Conservation (phyloP, 768 basidiomycete genomes). For the Kwoniella mangroviensis region DNA sequence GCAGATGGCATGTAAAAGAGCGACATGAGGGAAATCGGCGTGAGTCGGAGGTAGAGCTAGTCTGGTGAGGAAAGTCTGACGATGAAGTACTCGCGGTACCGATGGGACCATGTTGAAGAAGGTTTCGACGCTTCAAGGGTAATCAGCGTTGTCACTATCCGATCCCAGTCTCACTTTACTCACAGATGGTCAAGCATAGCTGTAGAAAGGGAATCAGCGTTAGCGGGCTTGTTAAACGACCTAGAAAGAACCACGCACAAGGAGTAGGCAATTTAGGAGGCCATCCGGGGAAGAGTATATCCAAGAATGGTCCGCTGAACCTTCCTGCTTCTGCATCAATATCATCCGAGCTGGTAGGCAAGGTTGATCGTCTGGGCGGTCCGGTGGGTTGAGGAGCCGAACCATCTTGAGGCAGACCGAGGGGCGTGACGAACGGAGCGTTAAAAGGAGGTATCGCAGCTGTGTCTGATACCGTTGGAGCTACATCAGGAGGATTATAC, state of each 20-base stretch:
- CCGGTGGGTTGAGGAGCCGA: neutral
- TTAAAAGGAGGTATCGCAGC: neutral
- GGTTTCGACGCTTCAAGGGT: constrained; percentile 66
- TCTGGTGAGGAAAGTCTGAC: constrained; percentile 67
- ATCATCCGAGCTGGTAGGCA: constrained; percentile 5
- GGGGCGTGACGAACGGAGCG: neutral
- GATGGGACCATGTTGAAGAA: constrained; percentile 82
- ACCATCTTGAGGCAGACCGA: neutral
- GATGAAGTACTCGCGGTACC: constrained; percentile 72
- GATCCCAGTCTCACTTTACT: neutral
- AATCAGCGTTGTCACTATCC: neutral
- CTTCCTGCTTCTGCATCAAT: constrained; percentile 35
- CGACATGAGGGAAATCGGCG: constrained; percentile 71
- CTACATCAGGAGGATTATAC: constrained; percentile 6
- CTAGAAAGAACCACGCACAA: constrained; percentile 7
- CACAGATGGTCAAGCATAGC: constrained; percentile 40
- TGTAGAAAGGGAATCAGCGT: neutral
- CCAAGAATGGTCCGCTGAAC: constrained; percentile 32
- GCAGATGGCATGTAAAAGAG: constrained; percentile 80
- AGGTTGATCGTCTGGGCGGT: neutral
- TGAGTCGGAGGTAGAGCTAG: constrained; percentile 71
- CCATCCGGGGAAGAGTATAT: constrained; percentile 43
- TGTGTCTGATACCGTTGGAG: neutral
- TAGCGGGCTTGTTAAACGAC: neutral
- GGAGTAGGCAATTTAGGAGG: constrained; percentile 39